These are phyloP conservation scores for Chimonanthus salicifolius DNA, from an alignment of 164 flowering plant genomes.

Conservation along the genomic window DNA sequence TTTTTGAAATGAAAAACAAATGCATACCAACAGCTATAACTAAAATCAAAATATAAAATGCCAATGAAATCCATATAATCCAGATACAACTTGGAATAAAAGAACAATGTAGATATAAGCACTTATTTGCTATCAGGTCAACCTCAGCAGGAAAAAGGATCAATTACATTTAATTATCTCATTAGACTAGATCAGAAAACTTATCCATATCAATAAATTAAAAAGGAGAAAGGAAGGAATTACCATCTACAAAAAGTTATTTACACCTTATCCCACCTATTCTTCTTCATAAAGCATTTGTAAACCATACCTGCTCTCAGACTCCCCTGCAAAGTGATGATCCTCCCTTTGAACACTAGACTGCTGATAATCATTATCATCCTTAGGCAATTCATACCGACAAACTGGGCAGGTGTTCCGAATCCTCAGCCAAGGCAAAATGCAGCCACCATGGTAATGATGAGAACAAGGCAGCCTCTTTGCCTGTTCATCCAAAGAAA, in stretches of 20 bases:
- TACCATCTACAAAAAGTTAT: background rate
- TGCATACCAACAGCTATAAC: background rate
- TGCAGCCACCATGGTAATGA: conserved; percentile 71
- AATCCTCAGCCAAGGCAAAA: conserved; percentile 71
- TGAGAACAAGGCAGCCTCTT: conserved; percentile 65
- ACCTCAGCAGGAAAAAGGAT: background rate
- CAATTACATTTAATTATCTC: background rate
- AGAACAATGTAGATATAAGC: background rate
- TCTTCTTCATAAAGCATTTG: conserved; percentile 10
- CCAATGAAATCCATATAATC: background rate
- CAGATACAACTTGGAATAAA: background rate
- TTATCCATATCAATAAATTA: background rate
- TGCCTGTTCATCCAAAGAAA: conserved; percentile 34
- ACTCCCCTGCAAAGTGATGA: conserved; percentile 2
- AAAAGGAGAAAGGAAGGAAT: background rate
- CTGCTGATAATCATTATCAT: conserved; percentile 63
- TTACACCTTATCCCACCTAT: conserved; percentile 6
- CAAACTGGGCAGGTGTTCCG: conserved; percentile 86
- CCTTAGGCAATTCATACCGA: conserved; percentile 71
- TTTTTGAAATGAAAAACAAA: background rate
- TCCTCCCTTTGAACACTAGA: conserved; percentile 19
- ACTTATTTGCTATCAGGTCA: background rate
- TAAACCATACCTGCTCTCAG: conserved; percentile 11
- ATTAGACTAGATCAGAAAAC: background rate
- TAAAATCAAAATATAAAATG: background rate